Conservation (phyloP, 257 asterid species). For the Solanum pimpinellifolium region DNA sequence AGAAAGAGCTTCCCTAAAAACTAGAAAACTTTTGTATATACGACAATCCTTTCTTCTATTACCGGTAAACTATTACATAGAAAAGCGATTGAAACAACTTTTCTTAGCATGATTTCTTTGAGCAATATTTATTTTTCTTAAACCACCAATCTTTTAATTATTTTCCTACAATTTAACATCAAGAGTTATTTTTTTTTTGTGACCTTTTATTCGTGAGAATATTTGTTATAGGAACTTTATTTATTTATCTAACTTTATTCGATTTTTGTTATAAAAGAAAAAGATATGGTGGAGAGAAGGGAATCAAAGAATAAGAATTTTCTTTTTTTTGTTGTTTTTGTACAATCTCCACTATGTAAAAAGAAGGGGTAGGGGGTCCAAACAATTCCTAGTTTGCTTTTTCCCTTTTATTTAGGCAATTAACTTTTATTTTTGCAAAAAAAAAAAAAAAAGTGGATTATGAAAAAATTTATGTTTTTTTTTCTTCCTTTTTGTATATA, state of each 20-base stretch:
- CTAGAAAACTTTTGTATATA: neutral
- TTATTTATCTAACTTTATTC: conserved; percentile 9
- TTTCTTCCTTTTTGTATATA: neutral
- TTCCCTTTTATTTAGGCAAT: neutral
- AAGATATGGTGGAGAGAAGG: conserved; percentile 7
- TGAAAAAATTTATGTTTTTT: neutral
- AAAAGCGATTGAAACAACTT: neutral
- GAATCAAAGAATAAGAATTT: conserved; percentile 28
- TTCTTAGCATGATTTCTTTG: neutral
- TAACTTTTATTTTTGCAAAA: neutral
- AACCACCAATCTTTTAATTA: neutral
- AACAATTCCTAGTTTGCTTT: neutral
- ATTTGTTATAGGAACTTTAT: neutral
- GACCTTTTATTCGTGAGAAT: neutral
- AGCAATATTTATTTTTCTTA: neutral
- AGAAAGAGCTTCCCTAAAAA: neutral
- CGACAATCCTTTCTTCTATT: too few relatives aligned
- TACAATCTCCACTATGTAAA: conserved; percentile 14
- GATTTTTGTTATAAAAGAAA: neutral
- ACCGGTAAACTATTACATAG: neutral
- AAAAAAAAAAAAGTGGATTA: neutral
- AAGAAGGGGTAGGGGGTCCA: neutral
- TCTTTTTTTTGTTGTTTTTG: neutral
- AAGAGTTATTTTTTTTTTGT: neutral
- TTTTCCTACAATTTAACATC: neutral